Base-by-base conservation (phyloP, 2,329 filamentous ascomycete genomes). In the Orbilia blumenaviensis region DNA sequence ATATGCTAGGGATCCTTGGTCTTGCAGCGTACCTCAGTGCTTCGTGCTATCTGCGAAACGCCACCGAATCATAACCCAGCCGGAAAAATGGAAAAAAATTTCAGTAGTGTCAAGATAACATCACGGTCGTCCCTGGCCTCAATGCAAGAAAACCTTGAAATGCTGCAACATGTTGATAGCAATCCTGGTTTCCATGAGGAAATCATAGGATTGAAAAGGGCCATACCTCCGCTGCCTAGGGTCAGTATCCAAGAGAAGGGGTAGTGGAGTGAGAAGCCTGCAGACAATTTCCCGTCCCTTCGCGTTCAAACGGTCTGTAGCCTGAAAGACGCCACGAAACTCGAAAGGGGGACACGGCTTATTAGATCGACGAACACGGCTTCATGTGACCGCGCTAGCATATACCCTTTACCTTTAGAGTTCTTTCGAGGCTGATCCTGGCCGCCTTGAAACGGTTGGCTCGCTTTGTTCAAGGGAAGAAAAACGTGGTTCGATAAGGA, bases 281-380 rank as follows among this genome's bases (percentile, higher is more conserved):
- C 29, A 41, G 36, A 23, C 58, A 68, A 76, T 69, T 76, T 76
- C 58, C 72, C 72, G 72, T 73, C 64, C 64, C n/a, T n/a, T 76
- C 64, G 56, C 46, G n/a, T n/a, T n/a, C n/a, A n/a, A n/a, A n/a
- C 71, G 58, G 29, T 21, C 52, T 66, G 71, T 48, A 68, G 56
- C 56, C 48, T 69, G 58, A 66, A 76, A 76, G 72, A 76, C 72
- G 72, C 72, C 72, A 76, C 72, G 72, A 76, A 58, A 69, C 61
- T 56, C 14, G 48, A 48, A 75, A 66, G 36, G 64, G 64, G 50
- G 72, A 76, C 72, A 64, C 72, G 72, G 64, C 60, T 41, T 54
- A 50, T 29, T 58, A 34, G 64, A 52, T 76, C 63, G 38, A 34
- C 64, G 36, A 58, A 69, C 72, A 68, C 72, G 72, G 72, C 56